Evolutionary conservation across 1,139 yeast species (phyloP), one percentile per base, ranked within the genome.

Genomic region (Candida albicans): DNA sequence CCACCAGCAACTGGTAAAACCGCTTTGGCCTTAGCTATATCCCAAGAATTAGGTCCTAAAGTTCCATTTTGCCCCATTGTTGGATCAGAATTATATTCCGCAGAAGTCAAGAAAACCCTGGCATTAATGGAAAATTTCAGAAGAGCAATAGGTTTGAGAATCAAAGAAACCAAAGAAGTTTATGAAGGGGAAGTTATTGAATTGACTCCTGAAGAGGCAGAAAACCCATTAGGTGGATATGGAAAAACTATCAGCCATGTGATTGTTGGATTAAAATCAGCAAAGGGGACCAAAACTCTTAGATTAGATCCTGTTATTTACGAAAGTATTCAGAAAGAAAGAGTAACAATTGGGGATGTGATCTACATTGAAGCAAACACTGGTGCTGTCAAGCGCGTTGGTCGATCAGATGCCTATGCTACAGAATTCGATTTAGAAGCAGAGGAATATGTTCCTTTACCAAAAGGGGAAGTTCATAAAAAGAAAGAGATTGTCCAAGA

Each of bases 1-100:
- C 96, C 96, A 4, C 98, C 99, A 13, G 98, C 98, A 3, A 91
- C 98, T 4, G 99, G 99, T 59, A 93, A 93, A 67, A 93, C 99
- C 1, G 99, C 99, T 0, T 75, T 93, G 59, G 98, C 99, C 0
- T 71, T 95, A 47, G 99, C 98, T 1, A 84, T 95, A 45, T 88
- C 98, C 2, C 99, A 93, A 63, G 99, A 93, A 64, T 75, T 93
- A 55, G 99, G 99, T 1, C 97, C 99, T 36, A 93, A 93, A 60
- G 99, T 93, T 43, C 99, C 99, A 39, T 93, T 93, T 62, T 91
- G 97, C 62, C 99, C 99, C 5, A 85, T 93, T 58, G 99, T 95
- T 28, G 99, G 99, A 24, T 82, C 91, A 44, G 99, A 93, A 65
- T 73, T 93, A 52, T 93, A 84, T 64, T 87, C 96, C n/a, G 96